Base-by-base conservation (phyloP, 2,329 filamentous ascomycete genomes). In the Epichloe brachyelytri region DNA sequence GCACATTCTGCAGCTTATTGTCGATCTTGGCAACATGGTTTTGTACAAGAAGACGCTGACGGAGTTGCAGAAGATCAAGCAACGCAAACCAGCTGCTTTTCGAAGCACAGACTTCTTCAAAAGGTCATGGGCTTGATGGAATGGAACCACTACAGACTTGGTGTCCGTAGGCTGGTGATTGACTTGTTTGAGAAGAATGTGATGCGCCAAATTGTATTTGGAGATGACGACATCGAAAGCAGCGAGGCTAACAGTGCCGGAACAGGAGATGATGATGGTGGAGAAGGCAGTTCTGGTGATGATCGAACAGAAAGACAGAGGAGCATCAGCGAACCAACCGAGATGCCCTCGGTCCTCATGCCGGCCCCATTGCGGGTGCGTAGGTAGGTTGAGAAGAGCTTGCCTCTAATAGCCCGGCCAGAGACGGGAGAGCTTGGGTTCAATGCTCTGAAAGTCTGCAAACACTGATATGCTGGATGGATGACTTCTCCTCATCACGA, bases 101-200 rank as follows among this genome's bases (percentile, higher is more conserved):
- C 78, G 78, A 38, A 85, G 86, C 60, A 79, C 84, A 5, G 74
- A 76, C 5, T 78, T 98, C 41, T 97, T 97, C 71, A 83, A 83
- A 87, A 89, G 62, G 83, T 93, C 45, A 83, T 98, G 73, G 79
- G 80, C 8, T 75, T 97, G 46, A 76, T 98, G 53, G 89, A 96
- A 66, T 83, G 81, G 58, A 91, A 95, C 60, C 88, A 94, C 63
- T 97, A 93, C 67, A 80, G 89, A 20, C 76, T 98, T 2, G 85
- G 84, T 1, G 86, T 94, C 30, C 85, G 91, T 55, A 83, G 91
- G 44, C 90, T 95, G 68, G 86, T 95, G 37, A 83, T 97, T 53
- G 93, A 97, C 63, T 71, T 98, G 20, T 98, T 98, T 61, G 91
- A 97, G 62, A 93, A 91, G 68, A 83, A 80, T 53, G 87, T 97